Percentiles rank a stretch among this genome's conserved stretches.
phyloP scores from a whole-genome alignment of 805 yeast genomes.

The Nakazawaea ernobii region DNA sequence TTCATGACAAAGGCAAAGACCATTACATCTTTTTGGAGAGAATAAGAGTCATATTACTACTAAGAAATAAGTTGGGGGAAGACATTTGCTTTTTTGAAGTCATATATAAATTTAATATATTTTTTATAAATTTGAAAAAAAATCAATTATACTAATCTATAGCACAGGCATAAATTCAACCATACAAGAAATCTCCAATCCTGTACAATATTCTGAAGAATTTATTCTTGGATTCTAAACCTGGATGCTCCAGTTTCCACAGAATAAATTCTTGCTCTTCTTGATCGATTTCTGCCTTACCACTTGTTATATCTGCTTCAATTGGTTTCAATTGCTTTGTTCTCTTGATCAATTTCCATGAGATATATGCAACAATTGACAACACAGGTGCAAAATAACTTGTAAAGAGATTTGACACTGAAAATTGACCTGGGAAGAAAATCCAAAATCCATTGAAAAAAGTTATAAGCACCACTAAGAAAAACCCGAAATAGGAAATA shows the following conservation, averaged over 20 bases:
- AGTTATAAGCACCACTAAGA: slow-evolving; percentile 44
- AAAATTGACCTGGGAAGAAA: slow-evolving; percentile 65
- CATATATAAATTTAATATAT: no score
- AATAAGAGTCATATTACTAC: neutral
- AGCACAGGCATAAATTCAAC: neutral
- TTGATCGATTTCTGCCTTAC: slow-evolving; percentile 51
- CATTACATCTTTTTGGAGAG: slow-evolving; percentile 62
- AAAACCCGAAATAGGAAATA: slow-evolving; percentile 42
- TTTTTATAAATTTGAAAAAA: neutral
- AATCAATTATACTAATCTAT: neutral
- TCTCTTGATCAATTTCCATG: slow-evolving; percentile 48
- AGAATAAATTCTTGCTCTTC: slow-evolving; percentile 34
- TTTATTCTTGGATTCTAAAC: slow-evolving; percentile 3
- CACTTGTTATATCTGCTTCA: slow-evolving; percentile 50
- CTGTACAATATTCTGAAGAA: neutral
- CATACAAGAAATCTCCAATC: slow-evolving; percentile 4
- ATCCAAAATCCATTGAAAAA: slow-evolving; percentile 65
- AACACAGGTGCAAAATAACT: slow-evolving; percentile 46
- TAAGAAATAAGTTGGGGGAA: no score
- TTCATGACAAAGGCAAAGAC: slow-evolving; percentile 75
- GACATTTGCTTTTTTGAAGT: no score
- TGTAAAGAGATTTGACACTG: slow-evolving; percentile 46
- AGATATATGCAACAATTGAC: slow-evolving; percentile 42
- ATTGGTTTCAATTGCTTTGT: slow-evolving; percentile 38
- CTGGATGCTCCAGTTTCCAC: slow-evolving; percentile 4